These are phyloP conservation scores for Cynanchum wilfordii DNA, from an alignment of 257 asterid genomes.

Conservation along the genomic window DNA sequence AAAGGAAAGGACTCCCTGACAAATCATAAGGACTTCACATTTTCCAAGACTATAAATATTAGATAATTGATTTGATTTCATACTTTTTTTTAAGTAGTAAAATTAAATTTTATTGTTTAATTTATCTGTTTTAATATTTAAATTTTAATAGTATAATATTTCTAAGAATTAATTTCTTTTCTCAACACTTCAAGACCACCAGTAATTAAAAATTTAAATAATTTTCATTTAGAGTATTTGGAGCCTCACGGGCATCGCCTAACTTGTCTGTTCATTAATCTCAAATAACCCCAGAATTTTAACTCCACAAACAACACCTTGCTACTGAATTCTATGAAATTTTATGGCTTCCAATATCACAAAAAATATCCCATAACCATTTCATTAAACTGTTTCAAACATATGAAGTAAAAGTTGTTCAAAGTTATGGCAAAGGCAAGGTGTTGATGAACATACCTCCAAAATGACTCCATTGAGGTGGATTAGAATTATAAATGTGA, in stretches of 20 bases:
- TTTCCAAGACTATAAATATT: too few relatives aligned
- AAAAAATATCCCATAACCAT: not conserved
- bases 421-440: not conserved
- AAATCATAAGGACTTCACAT: not conserved
- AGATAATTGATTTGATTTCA: too few relatives aligned
- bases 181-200: too few relatives aligned
- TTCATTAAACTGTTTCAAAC: not conserved
- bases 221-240: too few relatives aligned
- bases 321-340: not conserved
- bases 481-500: slow-evolving; percentile 16
- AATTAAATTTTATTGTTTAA: too few relatives aligned
- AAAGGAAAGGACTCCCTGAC: not conserved
- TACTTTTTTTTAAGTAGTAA: too few relatives aligned
- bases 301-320: not conserved
- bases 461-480: slow-evolving; percentile 29
- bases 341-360: not conserved
- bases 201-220: too few relatives aligned
- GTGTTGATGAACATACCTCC: slow-evolving; percentile 34
- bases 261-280: not conserved
- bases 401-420: not conserved
- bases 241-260: too few relatives aligned
- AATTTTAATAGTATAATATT: too few relatives aligned
- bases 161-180: too few relatives aligned
- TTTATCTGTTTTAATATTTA: too few relatives aligned
- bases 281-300: not conserved